Conservation (phyloP, 148 eudicot species). For the Talinum fruticosum region DNA sequence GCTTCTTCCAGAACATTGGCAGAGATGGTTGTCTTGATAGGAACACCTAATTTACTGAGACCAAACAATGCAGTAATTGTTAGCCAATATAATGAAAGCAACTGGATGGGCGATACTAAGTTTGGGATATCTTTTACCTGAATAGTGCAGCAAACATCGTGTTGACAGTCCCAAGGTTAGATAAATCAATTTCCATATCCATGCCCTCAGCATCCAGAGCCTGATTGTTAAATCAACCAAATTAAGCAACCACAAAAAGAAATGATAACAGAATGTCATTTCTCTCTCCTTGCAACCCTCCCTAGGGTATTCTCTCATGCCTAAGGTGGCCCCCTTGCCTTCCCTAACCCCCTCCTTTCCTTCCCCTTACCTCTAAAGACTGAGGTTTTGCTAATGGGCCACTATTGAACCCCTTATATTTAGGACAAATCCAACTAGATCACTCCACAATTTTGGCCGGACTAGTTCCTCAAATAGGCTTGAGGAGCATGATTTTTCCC, state of each 20-base stretch:
- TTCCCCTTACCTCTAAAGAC: too few species aligned
- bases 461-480: too few species aligned
- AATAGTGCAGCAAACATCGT: conserved; percentile 97
- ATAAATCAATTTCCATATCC: conserved; percentile 98
- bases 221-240: conserved; percentile 29
- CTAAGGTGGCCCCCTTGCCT: too few species aligned
- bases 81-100: conserved; percentile 14
- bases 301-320: too few species aligned
- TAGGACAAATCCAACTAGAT: too few species aligned
- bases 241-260: background rate
- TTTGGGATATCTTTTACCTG: conserved; percentile 42
- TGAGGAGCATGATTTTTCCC: too few species aligned
- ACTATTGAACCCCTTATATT: too few species aligned
- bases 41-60: conserved; percentile 93
- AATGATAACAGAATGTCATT: too few species aligned
- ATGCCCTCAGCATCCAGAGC: conserved; percentile 93
- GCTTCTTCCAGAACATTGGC: conserved; percentile 99
- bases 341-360: too few species aligned
- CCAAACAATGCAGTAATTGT: conserved; percentile 4
- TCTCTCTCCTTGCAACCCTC: too few species aligned
- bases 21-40: conserved; percentile 97
- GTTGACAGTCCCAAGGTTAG: conserved; percentile 97
- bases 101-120: background rate
- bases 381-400: too few species aligned
- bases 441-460: too few species aligned